phyloP scores from a whole-genome alignment of 2,329 filamentous ascomycete genomes.

The Ophiostoma sp. region DNA sequence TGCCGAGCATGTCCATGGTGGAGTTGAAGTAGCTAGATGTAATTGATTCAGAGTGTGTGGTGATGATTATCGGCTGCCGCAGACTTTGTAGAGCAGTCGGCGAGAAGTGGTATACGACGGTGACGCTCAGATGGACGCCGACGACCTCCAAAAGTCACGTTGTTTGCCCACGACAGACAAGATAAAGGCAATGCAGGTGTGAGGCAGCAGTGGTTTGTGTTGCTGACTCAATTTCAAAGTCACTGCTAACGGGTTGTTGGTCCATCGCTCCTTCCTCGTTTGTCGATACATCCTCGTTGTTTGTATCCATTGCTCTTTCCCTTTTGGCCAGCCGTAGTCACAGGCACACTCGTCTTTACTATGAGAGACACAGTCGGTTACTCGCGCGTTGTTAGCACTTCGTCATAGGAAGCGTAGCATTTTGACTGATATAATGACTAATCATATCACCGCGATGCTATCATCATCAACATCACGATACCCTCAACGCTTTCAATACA shows the following conservation, averaged over 20 bases:
- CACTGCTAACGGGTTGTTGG: background rate
- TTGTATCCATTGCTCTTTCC: background rate
- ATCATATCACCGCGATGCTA: background rate
- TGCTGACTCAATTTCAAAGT: background rate
- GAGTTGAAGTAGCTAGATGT: background rate
- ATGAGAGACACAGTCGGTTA: background rate
- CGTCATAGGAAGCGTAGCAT: background rate
- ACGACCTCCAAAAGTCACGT: background rate
- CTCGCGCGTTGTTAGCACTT: background rate
- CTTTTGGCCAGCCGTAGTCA: background rate
- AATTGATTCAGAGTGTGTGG: background rate
- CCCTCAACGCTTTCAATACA: background rate
- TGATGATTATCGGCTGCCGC: too few species aligned
- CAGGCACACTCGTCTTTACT: background rate
- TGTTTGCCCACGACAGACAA: background rate
- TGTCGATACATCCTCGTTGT: background rate
- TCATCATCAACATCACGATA: background rate
- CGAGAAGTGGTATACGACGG: background rate
- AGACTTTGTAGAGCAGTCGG: background rate
- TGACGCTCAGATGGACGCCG: background rate
- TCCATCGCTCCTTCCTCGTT: constrained; percentile 10
- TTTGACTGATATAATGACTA: background rate
- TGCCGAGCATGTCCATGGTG: too few species aligned
- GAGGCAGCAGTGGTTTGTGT: background rate
- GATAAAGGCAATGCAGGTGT: background rate